These are phyloP conservation scores for Lecanosticta acicola DNA, from an alignment of 2,329 filamentous ascomycete species.

Conservation along the genomic window DNA sequence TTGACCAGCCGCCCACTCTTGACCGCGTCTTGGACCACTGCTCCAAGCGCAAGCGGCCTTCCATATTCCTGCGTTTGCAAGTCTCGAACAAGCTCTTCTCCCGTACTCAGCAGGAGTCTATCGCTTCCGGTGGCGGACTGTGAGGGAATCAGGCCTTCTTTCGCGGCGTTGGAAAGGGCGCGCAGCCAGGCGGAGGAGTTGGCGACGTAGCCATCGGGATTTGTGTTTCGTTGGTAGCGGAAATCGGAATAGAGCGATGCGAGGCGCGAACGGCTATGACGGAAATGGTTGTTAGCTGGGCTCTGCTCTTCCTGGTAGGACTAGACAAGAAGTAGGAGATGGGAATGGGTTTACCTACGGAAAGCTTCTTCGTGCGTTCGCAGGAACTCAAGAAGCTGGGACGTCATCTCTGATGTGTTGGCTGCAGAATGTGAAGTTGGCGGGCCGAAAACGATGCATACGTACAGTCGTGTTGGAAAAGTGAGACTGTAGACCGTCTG, in stretches of 20 bases:
- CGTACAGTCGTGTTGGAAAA: background rate
- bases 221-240: constrained; percentile 63
- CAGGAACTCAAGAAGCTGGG: constrained; percentile 57
- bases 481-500: background rate
- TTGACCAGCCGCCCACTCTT: constrained; percentile 64
- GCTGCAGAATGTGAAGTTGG: too few species aligned
- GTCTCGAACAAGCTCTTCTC: constrained; percentile 61
- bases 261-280: constrained; percentile 60
- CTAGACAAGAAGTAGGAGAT: constrained; percentile 3
- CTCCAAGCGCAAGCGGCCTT: constrained; percentile 70
- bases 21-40: constrained; percentile 72
- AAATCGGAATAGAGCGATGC: constrained; percentile 89
- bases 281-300: constrained; percentile 6
- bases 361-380: constrained; percentile 46
- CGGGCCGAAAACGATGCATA: too few species aligned
- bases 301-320: background rate
- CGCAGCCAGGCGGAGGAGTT: constrained; percentile 75
- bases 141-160: constrained; percentile 54
- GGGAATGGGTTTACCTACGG: constrained; percentile 36
- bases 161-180: constrained; percentile 63
- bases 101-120: constrained; percentile 48
- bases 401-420: constrained; percentile 13
- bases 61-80: constrained; percentile 75
- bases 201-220: constrained; percentile 78
- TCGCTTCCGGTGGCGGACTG: constrained; percentile 35